Evolutionary conservation across 306 rosid genomes (phyloP).

Genomic region (Medicago lupulina): DNA sequence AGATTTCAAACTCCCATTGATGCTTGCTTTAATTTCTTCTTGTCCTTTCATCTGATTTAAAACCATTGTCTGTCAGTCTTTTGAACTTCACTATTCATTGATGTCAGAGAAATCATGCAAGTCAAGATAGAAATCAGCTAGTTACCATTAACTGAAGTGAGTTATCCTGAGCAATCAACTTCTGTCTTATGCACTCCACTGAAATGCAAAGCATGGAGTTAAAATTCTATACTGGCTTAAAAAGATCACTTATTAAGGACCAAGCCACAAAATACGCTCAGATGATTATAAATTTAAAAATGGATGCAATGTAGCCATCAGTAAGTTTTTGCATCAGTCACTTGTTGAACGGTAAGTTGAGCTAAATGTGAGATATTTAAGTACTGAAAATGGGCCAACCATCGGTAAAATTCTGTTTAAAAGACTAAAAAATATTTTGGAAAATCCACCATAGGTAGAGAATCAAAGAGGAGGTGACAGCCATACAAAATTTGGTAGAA

Average conservation of each 20-base stretch:
- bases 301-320: constrained; percentile 9
- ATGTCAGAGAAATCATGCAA: constrained; percentile 40
- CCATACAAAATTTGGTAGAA: constrained; percentile 31
- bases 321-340: background rate
- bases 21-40: constrained; percentile 71
- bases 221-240: constrained; percentile 29
- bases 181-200: constrained; percentile 81
- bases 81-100: constrained; percentile 36
- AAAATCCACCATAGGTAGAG: constrained; percentile 20
- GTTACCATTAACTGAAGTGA: constrained; percentile 77
- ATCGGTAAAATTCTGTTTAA: constrained; percentile 17
- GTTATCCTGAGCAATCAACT: constrained; percentile 70
- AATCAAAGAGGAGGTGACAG: constrained; percentile 6
- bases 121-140: constrained; percentile 33
- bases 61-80: constrained; percentile 39
- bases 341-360: background rate
- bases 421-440: background rate
- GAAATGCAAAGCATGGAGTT: constrained; percentile 44
- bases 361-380: background rate
- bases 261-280: constrained; percentile 13
- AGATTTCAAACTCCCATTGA: constrained; percentile 71
- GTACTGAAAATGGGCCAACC: constrained; percentile 16
- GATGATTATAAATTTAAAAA: constrained; percentile 19
- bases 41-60: constrained; percentile 77
- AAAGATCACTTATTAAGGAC: constrained; percentile 9